Base-by-base conservation (phyloP, 345 rosid genomes). In the Eutrema japonicum region DNA sequence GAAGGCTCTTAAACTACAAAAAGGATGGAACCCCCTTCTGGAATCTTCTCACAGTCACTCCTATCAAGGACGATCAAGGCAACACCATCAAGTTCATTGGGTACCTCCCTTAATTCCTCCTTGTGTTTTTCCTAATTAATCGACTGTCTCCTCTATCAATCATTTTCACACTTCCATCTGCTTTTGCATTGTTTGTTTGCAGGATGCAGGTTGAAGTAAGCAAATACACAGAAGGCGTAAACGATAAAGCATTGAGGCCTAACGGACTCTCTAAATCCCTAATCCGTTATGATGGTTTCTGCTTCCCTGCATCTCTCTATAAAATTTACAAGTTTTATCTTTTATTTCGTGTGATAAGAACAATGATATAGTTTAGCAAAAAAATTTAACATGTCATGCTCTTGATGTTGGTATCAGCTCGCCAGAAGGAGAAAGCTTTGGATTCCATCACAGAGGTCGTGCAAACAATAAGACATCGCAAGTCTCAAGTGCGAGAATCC, bases 131-230 rank as follows among this genome's bases (percentile, higher is more conserved):
- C 26, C 10, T 30, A 7, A 7, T 33, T 14, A 8, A 46, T 8
- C 0, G 16, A 50, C 10, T 26, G 64, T 52, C 30, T 66, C 52
- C 69, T 66, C 45, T 49, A 51, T 45, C 49, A 41, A 57, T 12
- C 42, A 22, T 63, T 50, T 26, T 18, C 60, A 63, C 46, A 36
- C 58, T 64, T 30, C 40, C 60, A 43, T 50, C 2, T 62, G 30
- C 32, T 60, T 36, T 57, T n/a, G 3, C 6, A 47, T 74, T 8
- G 10, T 54, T 48, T 64, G 50, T 53, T 29, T 66, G 76, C 87
- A 94, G 98, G 71, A 95, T 95, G 99, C 99, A 95, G 86, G 99
- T 95, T 54, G 96, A 89, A 83, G 97, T 92, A 65, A 95, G 96
- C 88, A 95, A 95, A 73, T 85, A 86, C 81, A 95, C 96, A 0